Percentiles rank a stretch among this genome's conserved stretches.
Evolutionary conservation across 1,284 basidiomycete genomes (phyloP).

Genomic region (Trametes polyzona): DNA sequence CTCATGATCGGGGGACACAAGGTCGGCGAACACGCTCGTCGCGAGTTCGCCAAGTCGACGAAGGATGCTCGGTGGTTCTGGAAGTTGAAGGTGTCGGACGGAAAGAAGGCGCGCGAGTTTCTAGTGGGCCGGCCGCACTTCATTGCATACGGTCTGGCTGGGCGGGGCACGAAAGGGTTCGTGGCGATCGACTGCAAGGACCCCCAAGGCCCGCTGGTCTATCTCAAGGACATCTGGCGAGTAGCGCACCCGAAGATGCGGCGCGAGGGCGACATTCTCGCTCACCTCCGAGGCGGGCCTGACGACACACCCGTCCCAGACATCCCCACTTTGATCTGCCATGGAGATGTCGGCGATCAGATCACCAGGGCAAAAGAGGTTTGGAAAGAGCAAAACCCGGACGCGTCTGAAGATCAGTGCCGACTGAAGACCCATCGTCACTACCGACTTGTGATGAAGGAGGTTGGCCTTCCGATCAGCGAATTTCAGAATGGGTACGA

Average conservation of each 20-base stretch:
- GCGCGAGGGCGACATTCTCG: constrained; percentile 6
- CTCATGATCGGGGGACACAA: background rate
- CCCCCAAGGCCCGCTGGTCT: background rate
- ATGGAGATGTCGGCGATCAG: constrained; percentile 12
- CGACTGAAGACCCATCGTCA: constrained; percentile 12
- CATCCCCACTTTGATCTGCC: constrained; percentile 9
- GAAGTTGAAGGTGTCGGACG: no score
- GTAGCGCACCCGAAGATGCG: constrained; percentile 2
- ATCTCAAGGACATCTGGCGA: constrained; percentile 20
- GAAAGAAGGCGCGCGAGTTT: no score
- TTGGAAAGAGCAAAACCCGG: background rate
- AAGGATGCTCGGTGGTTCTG: no score
- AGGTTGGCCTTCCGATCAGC: constrained; percentile 25
- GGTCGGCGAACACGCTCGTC: background rate
- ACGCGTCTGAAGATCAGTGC: no score
- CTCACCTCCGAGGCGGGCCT: no score
- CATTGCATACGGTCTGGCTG: background rate
- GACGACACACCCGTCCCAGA: no score
- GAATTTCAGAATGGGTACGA: background rate
- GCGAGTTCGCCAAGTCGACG: background rate
- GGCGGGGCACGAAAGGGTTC: constrained; percentile 12
- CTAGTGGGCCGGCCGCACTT: constrained; percentile 11
- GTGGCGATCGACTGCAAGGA: constrained; percentile 4
- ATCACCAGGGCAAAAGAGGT: background rate
- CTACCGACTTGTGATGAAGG: constrained; percentile 22